phyloP scores from a whole-genome alignment of 371 early-diverging fungal species.

The Saksenaea oblongispora region DNA sequence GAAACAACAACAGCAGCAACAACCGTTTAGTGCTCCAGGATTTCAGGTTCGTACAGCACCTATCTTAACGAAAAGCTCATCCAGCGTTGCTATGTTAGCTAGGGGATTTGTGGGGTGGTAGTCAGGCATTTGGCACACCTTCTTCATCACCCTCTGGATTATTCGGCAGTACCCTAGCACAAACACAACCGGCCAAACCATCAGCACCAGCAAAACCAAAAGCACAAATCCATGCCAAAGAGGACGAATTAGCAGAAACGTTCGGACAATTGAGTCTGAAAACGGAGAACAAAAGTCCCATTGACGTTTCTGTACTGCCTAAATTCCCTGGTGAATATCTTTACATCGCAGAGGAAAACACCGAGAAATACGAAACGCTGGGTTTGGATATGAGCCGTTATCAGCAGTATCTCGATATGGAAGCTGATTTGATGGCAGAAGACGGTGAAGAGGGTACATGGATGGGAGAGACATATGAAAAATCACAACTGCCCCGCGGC shows the following conservation, averaged over 20 bases:
- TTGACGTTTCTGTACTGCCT: constrained; percentile 18
- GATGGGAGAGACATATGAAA: constrained; percentile 86
- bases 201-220: constrained; percentile 9
- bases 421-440: constrained; percentile 31
- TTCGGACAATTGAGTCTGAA: constrained; percentile 9
- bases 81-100: constrained; percentile 13
- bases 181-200: background rate
- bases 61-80: background rate
- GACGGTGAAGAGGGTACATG: constrained; percentile 52
- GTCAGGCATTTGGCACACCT: constrained; percentile 16
- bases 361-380: constrained; percentile 21
- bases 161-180: constrained; percentile 14
- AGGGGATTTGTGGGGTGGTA: constrained; percentile 48
- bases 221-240: constrained; percentile 3
- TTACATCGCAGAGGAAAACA: constrained; percentile 62
- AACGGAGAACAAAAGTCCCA: constrained; percentile 11
- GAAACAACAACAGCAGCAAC: constrained; percentile 16
- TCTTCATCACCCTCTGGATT: constrained; percentile 30
- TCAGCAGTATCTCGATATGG: constrained; percentile 52
- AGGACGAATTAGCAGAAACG: constrained; percentile 13
- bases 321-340: constrained; percentile 66
- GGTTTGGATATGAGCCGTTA: constrained; percentile 50
- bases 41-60: constrained; percentile 22
- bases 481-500: constrained; percentile 66
- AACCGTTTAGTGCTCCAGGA: constrained; percentile 32